Conservation (phyloP, 176 grass and related monocot species). For the Saccharum spontaneum region DNA sequence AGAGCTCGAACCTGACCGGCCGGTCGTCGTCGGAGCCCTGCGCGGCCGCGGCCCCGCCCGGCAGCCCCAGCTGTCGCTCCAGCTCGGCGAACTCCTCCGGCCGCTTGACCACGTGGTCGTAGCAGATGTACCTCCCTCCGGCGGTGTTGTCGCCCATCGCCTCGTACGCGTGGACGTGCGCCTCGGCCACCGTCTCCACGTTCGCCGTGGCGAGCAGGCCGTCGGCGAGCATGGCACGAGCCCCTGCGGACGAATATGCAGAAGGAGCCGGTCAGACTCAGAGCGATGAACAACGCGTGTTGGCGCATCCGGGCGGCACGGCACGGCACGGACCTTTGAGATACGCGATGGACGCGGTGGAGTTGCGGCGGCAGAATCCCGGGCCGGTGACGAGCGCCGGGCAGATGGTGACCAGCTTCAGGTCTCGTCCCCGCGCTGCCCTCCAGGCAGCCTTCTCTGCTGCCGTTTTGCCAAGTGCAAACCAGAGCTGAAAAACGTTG, state of each 20-base stretch:
- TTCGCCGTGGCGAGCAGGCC: constrained; percentile 78
- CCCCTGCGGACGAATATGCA: constrained; percentile 33
- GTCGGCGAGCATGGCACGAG: constrained; percentile 67
- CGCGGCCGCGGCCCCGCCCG: constrained; percentile 21
- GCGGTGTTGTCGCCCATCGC: constrained; percentile 75
- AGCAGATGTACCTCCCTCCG: constrained; percentile 87
- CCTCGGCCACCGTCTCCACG: constrained; percentile 73
- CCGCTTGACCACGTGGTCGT: constrained; percentile 69
- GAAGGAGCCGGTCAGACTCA: neutral
- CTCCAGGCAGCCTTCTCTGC: constrained; percentile 95
- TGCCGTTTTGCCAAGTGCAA: constrained; percentile 85
- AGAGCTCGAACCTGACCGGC: constrained; percentile 74
- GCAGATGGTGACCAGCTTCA: constrained; percentile 88
- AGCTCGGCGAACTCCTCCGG: constrained; percentile 71
- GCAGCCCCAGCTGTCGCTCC: constrained; percentile 80
- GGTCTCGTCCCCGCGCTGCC: constrained; percentile 78
- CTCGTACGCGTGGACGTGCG: constrained; percentile 78
- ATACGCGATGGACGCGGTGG: constrained; percentile 88
- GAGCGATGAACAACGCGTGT: neutral
- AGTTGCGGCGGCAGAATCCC: constrained; percentile 80
- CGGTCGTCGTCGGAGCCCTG: constrained; percentile 37
- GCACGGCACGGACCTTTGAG: constrained; percentile 59
- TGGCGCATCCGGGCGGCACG: neutral
- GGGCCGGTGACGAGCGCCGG: constrained; percentile 80
- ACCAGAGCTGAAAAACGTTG: constrained; percentile 67